A percentile compares a stretch with the other conserved stretches of the same genome.
These are phyloP conservation scores for Penicillium aurantiogriseum DNA, from an alignment of 2,329 filamentous ascomycete genomes.

Conservation along the genomic window DNA sequence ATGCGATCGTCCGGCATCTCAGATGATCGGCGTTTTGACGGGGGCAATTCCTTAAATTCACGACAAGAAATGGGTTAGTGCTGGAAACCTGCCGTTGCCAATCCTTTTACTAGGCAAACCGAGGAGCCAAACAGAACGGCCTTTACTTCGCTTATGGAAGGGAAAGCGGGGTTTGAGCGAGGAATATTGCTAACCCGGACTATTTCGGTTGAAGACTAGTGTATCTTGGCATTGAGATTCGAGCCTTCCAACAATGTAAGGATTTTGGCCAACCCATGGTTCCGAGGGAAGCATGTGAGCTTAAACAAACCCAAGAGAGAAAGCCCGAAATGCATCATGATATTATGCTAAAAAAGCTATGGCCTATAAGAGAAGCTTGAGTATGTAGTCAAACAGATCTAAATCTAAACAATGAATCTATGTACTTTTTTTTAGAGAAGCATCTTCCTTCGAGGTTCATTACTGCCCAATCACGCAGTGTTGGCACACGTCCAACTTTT, in stretches of 20 bases:
- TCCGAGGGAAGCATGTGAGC: neutral
- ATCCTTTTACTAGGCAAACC: neutral
- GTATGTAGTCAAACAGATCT: neutral
- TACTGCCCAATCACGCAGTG: slow-evolving; percentile 14
- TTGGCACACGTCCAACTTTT: slow-evolving; percentile 30
- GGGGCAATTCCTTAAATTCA: neutral
- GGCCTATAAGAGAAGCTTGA: neutral
- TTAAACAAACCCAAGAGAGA: neutral
- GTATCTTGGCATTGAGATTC: neutral
- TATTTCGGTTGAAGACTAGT: neutral
- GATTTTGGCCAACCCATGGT: neutral
- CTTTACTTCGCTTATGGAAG: neutral
- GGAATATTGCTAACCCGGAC: neutral
- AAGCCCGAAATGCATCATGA: neutral
- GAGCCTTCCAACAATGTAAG: neutral
- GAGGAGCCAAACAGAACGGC: neutral
- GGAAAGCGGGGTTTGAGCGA: neutral
- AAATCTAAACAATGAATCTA: neutral
- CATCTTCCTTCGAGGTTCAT: neutral
- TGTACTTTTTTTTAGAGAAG: neutral
- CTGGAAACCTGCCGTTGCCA: neutral
- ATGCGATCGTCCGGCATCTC: neutral
- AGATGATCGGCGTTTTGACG: neutral
- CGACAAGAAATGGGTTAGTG: neutral
- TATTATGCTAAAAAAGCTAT: neutral